Evolutionary conservation across 768 basidiomycete genomes (phyloP).

Genomic region (Russula olivacea): DNA sequence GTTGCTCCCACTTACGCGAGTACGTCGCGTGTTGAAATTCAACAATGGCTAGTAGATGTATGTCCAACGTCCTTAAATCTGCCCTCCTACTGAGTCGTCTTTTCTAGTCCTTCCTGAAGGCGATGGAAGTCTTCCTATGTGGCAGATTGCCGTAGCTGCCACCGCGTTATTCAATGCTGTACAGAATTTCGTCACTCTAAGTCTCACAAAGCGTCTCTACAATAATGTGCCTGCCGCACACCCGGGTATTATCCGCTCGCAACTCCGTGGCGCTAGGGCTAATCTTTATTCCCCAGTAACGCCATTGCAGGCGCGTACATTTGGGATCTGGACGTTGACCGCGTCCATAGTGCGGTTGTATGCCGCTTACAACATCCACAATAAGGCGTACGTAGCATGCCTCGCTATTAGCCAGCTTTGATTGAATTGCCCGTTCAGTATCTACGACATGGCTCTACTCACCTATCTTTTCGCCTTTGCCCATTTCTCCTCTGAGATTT

Average conservation of each 20-base stretch:
- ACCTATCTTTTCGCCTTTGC: slow-evolving; percentile 87
- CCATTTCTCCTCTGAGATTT: slow-evolving; percentile 82
- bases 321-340: slow-evolving; percentile 86
- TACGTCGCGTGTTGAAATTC: background rate
- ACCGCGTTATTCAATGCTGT: slow-evolving; percentile 80
- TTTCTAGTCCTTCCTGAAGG: slow-evolving; percentile 54
- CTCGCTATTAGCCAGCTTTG: background rate
- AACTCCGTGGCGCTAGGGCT: background rate
- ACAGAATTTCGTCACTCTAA: slow-evolving; percentile 76
- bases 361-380: slow-evolving; percentile 83
- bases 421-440: slow-evolving; percentile 39
- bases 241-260: slow-evolving; percentile 25
- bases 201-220: slow-evolving; percentile 76
- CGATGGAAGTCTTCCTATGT: slow-evolving; percentile 72
- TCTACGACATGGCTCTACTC: slow-evolving; percentile 84
- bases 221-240: slow-evolving; percentile 34
- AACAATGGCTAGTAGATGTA: slow-evolving; percentile 6
- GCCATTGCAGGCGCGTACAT: slow-evolving; percentile 78
- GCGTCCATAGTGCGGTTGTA: slow-evolving; percentile 78
- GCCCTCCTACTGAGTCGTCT: background rate
- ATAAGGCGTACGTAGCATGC: slow-evolving; percentile 57
- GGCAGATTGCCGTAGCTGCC: slow-evolving; percentile 78
- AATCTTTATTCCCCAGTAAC: slow-evolving; percentile 52
- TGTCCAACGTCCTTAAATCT: background rate
- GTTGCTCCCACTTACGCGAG: background rate